Evolutionary conservation across 139 green algal species (phyloP), one percentile per base, ranked within the genome.

Genomic region (Dunaliella primolecta): DNA sequence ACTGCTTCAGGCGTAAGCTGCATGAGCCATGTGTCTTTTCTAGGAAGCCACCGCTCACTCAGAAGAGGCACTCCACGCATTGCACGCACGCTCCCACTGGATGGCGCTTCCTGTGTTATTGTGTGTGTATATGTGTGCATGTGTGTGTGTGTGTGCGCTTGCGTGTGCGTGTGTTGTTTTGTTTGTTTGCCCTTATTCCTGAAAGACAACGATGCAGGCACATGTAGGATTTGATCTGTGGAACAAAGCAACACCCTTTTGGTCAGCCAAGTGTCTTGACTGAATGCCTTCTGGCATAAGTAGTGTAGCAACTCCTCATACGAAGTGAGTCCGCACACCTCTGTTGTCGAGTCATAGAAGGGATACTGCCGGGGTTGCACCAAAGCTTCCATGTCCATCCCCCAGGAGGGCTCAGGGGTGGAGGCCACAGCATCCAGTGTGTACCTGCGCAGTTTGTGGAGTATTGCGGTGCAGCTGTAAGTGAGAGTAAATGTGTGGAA

Each of bases 21-120:
- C 55, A 86, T 80, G 29, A 56, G 55, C 88, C 88, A 91, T n/a
- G 75, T 84, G 34, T 91, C 88, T 11, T 84, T 75, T 1, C 88
- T 86, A 35, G 85, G 85, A 2, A 91, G 84, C 88, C 88, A 91
- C 27, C 37, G 56, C 75, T 88, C 77, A 0, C 31, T 55, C 34
- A 91, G 71, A 0, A 75, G 21, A 21, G 85, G 76, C 29, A 64
- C 76, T 55, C 85, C 85, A 7, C 81, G 81, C 72, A 91, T 71
- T 36, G 85, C 84, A 0, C 83, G 83, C 74, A 86, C 86, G 23
- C 80, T 37, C 25, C 86, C 74, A 25, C 36, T 83, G 0, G 86
- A 77, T 2, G 21, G 21, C 79, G 74, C 84, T 56, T 84, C 85
- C 34, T 85, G 85, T 3, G 23, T 23, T 24, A 0, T 75, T 56